A percentile compares a stretch with the other conserved stretches of the same genome.
Conservation (phyloP, 495 filamentous ascomycete genomes). For the Hypomontagnella monticulosa region DNA sequence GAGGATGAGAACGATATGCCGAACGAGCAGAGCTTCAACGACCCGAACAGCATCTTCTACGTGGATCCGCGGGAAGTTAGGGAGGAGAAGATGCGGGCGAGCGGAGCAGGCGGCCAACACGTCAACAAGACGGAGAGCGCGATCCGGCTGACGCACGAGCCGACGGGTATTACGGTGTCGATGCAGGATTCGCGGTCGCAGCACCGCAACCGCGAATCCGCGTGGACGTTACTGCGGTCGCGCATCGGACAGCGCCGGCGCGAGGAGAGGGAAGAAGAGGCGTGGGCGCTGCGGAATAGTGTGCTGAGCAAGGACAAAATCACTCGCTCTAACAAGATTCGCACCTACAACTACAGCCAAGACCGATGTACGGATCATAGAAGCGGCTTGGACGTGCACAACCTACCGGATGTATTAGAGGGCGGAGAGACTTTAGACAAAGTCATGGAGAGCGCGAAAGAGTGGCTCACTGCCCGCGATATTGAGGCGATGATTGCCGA, state of each 20-base stretch:
- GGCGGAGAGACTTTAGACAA: slow-evolving; percentile 76
- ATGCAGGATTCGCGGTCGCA: slow-evolving; percentile 97
- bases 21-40: slow-evolving; percentile 70
- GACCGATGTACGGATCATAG: slow-evolving; percentile 94
- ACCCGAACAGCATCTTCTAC: slow-evolving; percentile 91
- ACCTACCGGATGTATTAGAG: slow-evolving; percentile 80
- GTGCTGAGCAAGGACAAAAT: slow-evolving; percentile 81
- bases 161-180: slow-evolving; percentile 82
- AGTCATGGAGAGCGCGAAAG: slow-evolving; percentile 81
- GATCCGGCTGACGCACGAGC: slow-evolving; percentile 90
- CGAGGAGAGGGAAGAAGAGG: slow-evolving; percentile 86
- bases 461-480: slow-evolving; percentile 82
- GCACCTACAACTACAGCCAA: slow-evolving; percentile 95
- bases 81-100: slow-evolving; percentile 88
- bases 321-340: slow-evolving; percentile 90
- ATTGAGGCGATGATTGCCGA: slow-evolving; percentile 71
- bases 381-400: slow-evolving; percentile 81
- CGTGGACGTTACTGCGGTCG: slow-evolving; percentile 85
- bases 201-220: slow-evolving; percentile 82
- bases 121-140: slow-evolving; percentile 98
- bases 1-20: slow-evolving; percentile 59
- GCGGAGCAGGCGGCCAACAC: slow-evolving; percentile 94
- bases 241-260: slow-evolving; percentile 81
- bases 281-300: slow-evolving; percentile 74
- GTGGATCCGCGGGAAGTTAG: slow-evolving; percentile 86